Evolutionary conservation across 2,329 filamentous ascomycete species (phyloP), one percentile per base, ranked within the genome.

Genomic region (Torrubiella hemipterigena): DNA sequence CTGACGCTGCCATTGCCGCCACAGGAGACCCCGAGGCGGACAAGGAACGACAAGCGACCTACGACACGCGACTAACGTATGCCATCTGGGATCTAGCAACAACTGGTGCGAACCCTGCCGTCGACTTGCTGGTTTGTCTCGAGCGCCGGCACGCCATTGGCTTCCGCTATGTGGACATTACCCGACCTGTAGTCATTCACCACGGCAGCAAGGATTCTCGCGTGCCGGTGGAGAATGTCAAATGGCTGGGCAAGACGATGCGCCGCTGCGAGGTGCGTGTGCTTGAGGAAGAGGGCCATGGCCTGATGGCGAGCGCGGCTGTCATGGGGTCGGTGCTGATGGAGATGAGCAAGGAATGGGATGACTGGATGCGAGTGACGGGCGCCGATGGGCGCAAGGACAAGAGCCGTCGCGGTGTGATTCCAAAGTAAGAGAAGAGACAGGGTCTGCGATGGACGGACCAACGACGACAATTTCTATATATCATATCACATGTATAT

Each of bases 91-190:
- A 89, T 37, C 68, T 93, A 13, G 86, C 91, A 2, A 96, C 89
- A 0, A 80, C 79, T 1, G 81, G 87, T 30, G 86, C 87, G 3
- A 96, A 98, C 50, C 91, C 91, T 1, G 89, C 91, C 1, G 84
- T 93, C 0, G 91, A 98, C 53, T 61, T 98, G 13, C 65, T 98
- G 1, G 82, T 95, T 6, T 98, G 91, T 50, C 67, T 98, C 2
- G 91, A 98, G 55, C 76, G 91, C 15, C 73, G 83, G 17, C 85
- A 93, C 46, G 77, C 82, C 0, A 94, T 98, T 45, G 91, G 91
- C 0, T 98, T 98, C 59, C 77, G 87, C 30, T 98, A 98, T 50
- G 89, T 94, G 13, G 91, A 98, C 50, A 94, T 98, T 42, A 93
- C 81, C 6, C 74, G 86, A 7, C 74, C 84, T 0, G 82, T 96